A percentile compares a stretch with the other conserved stretches of the same genome.
These are phyloP conservation scores for Arabidopsis hybrid DNA, from an alignment of 441 rosid species.

Conservation along the genomic window DNA sequence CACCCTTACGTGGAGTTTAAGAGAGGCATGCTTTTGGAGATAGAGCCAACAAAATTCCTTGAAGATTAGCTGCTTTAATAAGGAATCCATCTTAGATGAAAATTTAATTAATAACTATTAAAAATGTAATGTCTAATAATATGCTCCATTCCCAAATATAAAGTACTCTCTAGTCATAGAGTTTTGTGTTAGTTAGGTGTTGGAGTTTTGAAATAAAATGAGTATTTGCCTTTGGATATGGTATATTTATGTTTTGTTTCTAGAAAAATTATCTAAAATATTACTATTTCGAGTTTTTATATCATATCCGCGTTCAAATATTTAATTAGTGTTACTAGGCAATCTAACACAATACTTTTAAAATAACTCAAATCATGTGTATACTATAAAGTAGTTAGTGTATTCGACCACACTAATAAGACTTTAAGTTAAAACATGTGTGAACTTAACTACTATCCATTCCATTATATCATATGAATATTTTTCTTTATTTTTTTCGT, in stretches of 20 bases:
- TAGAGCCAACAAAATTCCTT: constrained; percentile 45
- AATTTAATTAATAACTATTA: not conserved
- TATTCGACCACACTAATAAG: too few species aligned
- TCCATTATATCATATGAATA: too few species aligned
- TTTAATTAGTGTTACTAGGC: not conserved
- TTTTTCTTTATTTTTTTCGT: not conserved
- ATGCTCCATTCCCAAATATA: not conserved
- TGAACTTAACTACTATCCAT: too few species aligned
- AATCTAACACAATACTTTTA: too few species aligned
- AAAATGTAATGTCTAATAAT: not conserved
- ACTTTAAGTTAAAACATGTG: too few species aligned
- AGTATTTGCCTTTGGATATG: constrained; percentile 10
- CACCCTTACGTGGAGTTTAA: constrained; percentile 82
- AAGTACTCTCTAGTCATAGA: constrained; percentile 1
- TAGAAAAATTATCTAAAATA: not conserved
- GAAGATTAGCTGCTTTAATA: constrained; percentile 1
- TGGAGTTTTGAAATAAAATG: not conserved
- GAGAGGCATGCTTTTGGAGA: constrained; percentile 69
- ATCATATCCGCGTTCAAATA: not conserved
- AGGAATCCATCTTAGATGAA: constrained; percentile 5
- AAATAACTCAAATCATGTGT: too few species aligned
- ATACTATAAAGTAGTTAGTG: too few species aligned
- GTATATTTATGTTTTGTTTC: not conserved
- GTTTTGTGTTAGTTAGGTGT: not conserved
- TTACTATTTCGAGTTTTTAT: too few species aligned